phyloP scores from a whole-genome alignment of 2,329 filamentous ascomycete species.

The Diaporthe ilicicola region DNA sequence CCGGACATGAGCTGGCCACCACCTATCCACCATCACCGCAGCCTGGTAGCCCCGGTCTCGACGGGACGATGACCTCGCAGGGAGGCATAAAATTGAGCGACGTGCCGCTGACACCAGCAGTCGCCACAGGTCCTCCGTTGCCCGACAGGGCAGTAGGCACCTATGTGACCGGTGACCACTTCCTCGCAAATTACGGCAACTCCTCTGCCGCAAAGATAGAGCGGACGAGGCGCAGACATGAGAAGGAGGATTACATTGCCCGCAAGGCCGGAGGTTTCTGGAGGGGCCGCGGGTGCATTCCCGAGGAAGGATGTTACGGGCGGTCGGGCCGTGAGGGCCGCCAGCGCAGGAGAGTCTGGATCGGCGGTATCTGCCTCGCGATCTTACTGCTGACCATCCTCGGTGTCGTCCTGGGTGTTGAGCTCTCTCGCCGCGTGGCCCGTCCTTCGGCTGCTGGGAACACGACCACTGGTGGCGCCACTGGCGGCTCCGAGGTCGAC shows the following conservation, averaged over 20 bases:
- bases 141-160: slow-evolving; percentile 56
- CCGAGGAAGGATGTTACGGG: slow-evolving; percentile 71
- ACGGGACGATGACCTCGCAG: slow-evolving; percentile 68
- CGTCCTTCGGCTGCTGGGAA: neutral
- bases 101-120: slow-evolving; percentile 60
- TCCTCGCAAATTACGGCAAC: slow-evolving; percentile 48
- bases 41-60: slow-evolving; percentile 69
- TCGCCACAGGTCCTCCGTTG: slow-evolving; percentile 42
- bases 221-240: slow-evolving; percentile 62
- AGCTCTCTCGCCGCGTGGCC: slow-evolving; percentile 18
- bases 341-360: slow-evolving; percentile 67
- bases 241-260: slow-evolving; percentile 72
- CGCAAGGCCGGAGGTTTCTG: slow-evolving; percentile 68
- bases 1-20: slow-evolving; percentile 55
- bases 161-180: slow-evolving; percentile 55
- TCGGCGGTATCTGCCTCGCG: slow-evolving; percentile 56
- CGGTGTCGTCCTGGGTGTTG: slow-evolving; percentile 64
- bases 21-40: slow-evolving; percentile 67
- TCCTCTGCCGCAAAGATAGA: slow-evolving; percentile 54
- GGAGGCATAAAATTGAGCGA: slow-evolving; percentile 68
- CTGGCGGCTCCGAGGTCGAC: slow-evolving; percentile 11
- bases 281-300: slow-evolving; percentile 71
- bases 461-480: slow-evolving; percentile 4
- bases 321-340: slow-evolving; percentile 70
- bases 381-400: slow-evolving; percentile 65